Percentiles rank a stretch among this genome's conserved stretches.
These are phyloP conservation scores for Wickerhamiella siamensis DNA, from an alignment of 805 yeast genomes.

Conservation along the genomic window DNA sequence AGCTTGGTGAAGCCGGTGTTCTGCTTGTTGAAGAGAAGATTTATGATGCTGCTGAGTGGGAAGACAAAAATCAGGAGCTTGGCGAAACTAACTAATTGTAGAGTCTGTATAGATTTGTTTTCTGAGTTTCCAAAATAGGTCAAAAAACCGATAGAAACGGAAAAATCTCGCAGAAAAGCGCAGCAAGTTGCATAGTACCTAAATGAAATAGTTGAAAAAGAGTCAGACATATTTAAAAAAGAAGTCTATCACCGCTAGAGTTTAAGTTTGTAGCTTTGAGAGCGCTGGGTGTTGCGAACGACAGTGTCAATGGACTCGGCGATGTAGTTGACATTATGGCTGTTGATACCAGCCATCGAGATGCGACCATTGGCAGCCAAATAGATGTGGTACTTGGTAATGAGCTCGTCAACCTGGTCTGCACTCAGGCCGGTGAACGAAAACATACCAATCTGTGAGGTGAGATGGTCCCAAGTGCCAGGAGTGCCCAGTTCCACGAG, in stretches of 20 bases:
- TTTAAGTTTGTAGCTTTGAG: background rate
- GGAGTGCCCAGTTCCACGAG: constrained; percentile 41
- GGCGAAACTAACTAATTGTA: background rate
- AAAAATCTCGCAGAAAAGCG: too few species aligned
- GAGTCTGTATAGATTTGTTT: background rate
- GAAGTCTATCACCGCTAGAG: too few species aligned
- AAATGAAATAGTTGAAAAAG: too few species aligned
- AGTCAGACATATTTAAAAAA: too few species aligned
- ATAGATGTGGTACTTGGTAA: constrained; percentile 66
- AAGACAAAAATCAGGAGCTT: constrained; percentile 15
- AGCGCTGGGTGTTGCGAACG: constrained; percentile 5
- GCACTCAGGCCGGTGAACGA: constrained; percentile 71
- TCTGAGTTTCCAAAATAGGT: too few species aligned
- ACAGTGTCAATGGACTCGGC: constrained; percentile 75
- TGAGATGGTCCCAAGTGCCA: constrained; percentile 73
- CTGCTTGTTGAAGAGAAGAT: constrained; percentile 57
- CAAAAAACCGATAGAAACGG: too few species aligned
- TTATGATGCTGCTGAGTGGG: constrained; percentile 28
- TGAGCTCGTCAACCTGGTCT: constrained; percentile 57
- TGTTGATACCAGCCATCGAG: constrained; percentile 85
- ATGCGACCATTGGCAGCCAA: constrained; percentile 76
- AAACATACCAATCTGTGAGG: constrained; percentile 92
- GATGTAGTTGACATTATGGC: constrained; percentile 58
- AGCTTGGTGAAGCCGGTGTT: constrained; percentile 67
- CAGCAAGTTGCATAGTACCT: too few species aligned